Evolutionary conservation across 768 basidiomycete species (phyloP).

Genomic region (Hirschioporus abietinus): DNA sequence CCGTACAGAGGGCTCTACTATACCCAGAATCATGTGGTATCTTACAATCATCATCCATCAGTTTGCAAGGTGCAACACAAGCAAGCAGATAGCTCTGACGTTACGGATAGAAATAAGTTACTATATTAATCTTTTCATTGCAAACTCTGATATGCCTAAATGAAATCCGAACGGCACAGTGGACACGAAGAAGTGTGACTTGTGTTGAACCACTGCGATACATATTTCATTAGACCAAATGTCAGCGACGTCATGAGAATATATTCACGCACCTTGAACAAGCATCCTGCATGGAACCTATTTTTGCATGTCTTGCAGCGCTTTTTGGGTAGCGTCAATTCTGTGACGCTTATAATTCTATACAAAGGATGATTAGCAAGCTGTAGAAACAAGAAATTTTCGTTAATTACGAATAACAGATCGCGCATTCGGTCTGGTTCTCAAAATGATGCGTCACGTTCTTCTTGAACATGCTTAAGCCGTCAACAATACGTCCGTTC

Average conservation of each 20-base stretch:
- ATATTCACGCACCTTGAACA: constrained; percentile 66
- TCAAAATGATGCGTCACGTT: constrained; percentile 93
- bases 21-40: no score
- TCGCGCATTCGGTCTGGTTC: constrained; percentile 93
- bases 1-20: no score
- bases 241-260: background rate
- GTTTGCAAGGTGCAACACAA: no score
- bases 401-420: constrained; percentile 79
- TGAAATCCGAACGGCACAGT: constrained; percentile 80
- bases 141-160: constrained; percentile 27
- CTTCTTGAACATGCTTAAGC: constrained; percentile 84
- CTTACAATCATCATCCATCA: no score
- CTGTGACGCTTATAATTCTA: constrained; percentile 88
- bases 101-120: background rate
- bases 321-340: constrained; percentile 82
- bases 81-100: background rate
- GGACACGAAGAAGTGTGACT: constrained; percentile 92
- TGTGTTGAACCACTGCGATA: constrained; percentile 73
- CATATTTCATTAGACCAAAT: background rate
- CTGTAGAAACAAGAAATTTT: background rate
- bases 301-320: constrained; percentile 95
- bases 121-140: background rate
- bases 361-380: constrained; percentile 4
- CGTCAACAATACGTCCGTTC: constrained; percentile 91
- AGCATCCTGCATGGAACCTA: constrained; percentile 84